Conservation (phyloP, 495 filamentous ascomycete genomes). For the Lentithecium fluviatile region DNA sequence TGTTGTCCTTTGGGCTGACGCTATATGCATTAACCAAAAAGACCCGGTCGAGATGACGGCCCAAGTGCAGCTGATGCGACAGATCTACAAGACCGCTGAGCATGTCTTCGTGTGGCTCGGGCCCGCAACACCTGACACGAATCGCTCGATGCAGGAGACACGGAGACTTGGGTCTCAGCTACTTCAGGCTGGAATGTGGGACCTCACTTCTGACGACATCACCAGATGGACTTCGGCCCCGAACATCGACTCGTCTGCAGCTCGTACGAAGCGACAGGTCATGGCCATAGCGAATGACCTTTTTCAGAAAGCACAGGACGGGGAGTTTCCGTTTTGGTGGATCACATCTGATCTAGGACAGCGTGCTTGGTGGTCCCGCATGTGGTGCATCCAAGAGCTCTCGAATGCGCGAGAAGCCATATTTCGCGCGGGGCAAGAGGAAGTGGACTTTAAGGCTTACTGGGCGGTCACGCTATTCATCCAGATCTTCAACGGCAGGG, state of each 20-base stretch:
- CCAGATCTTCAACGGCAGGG: not conserved
- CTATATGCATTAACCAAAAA: slow-evolving; percentile 42
- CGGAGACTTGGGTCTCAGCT: slow-evolving; percentile 9
- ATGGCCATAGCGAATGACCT: not conserved
- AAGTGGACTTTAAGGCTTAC: slow-evolving; percentile 1
- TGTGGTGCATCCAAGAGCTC: slow-evolving; percentile 20
- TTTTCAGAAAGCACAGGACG: not conserved
- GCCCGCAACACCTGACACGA: slow-evolving; percentile 35
- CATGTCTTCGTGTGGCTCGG: slow-evolving; percentile 39
- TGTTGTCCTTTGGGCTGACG: slow-evolving; percentile 15
- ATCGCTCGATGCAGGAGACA: slow-evolving; percentile 3
- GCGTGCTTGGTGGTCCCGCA: slow-evolving; percentile 10
- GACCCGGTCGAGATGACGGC: slow-evolving; percentile 28
- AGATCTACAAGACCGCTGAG: slow-evolving; percentile 33
- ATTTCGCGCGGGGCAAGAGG: slow-evolving; percentile 9
- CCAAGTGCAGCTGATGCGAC: slow-evolving; percentile 39
- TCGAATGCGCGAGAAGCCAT: slow-evolving; percentile 4
- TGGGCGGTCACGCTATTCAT: slow-evolving; percentile 3
- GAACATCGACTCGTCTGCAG: not conserved
- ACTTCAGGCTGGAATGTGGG: not conserved
- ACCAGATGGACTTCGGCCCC: not conserved
- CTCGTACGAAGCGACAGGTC: not conserved
- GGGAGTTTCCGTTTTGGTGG: slow-evolving; percentile 10
- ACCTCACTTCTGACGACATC: not conserved
- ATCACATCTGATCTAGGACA: slow-evolving; percentile 5